Evolutionary conservation across 1,139 yeast species (phyloP), one percentile per base, ranked within the genome.

Genomic region (Scheffersomyces parashehatae): DNA sequence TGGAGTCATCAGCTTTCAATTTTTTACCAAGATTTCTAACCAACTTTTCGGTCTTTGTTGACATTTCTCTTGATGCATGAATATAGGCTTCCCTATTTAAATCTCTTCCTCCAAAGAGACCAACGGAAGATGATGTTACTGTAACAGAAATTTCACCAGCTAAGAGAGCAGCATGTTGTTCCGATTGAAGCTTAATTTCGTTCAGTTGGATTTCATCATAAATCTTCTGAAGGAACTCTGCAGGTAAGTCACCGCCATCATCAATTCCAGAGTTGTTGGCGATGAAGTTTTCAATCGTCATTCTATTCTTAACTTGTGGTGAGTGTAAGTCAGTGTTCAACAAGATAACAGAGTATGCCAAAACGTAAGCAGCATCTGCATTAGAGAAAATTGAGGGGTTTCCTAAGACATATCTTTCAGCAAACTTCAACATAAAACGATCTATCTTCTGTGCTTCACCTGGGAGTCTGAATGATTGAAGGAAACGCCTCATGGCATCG

Each of bases 401-500:
- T 44, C 95, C 97, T 50, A 85, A 82, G 32, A 85, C 84, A 59
- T 85, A 95, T 54, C 96, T 76, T 62, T 90, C 97, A 3, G 99
- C 99, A 71, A 95, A 95, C 59, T 95, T 93, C 58, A 93, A 79
- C 97, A 95, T 89, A 59, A 84, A 89, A 56, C 99, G 77, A 72
- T 95, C 99, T 63, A 95, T 91, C 60, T 93, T 93, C 66, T 95
- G 99, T 2, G 97, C 91, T 68, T 95, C 99, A 38, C 99, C 99
- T 0, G 99, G 99, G 47, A 95, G 75, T 61, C 99, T 77, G 67
- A 95, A 95, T 36, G 83, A 77, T 62, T 95, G 99, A 47, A 95
- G 75, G 58, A 89, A 89, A 9, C 70, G 72, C 55, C 99, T 80
- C 70, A 95, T 73, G 0, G 98, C 95, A 54, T 85, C 96, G 8